phyloP scores from a whole-genome alignment of 2,329 filamentous ascomycete species.

The Diaporthe vexans region DNA sequence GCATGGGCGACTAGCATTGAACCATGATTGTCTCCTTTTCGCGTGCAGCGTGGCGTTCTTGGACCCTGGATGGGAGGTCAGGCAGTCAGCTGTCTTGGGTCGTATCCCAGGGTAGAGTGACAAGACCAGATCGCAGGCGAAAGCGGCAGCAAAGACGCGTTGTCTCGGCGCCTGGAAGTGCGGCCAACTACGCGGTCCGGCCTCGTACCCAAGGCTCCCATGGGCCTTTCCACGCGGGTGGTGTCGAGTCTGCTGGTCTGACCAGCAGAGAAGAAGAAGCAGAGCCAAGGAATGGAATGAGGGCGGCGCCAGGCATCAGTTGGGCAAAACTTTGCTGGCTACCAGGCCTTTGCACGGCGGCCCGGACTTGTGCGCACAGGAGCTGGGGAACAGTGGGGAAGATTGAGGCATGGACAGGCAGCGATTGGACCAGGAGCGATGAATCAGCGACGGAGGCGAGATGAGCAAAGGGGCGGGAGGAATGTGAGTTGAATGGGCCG shows the following conservation, averaged over 20 bases:
- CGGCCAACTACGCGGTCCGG: background rate
- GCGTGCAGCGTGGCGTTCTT: no score
- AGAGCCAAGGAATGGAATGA: no score
- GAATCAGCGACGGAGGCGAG: constrained; percentile 32
- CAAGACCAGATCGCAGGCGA: no score
- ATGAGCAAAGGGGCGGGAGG: constrained; percentile 34
- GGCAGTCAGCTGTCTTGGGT: no score
- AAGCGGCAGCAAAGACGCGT: no score
- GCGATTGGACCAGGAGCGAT: constrained; percentile 12
- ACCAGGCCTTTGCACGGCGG: background rate
- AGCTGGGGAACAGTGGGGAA: background rate
- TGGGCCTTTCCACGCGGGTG: no score
- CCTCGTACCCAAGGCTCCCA: constrained; percentile 24
- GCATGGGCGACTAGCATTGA: constrained; percentile 8
- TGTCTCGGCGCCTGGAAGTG: background rate
- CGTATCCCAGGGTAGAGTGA: no score
- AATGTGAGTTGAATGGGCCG: constrained; percentile 26
- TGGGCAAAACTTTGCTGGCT: background rate
- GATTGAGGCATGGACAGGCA: background rate
- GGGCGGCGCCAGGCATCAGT: constrained; percentile 24
- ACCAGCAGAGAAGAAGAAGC: no score
- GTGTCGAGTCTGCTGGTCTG: no score
- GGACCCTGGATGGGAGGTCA: no score
- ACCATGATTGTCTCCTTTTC: no score
- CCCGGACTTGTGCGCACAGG: constrained; percentile 1